phyloP scores from a whole-genome alignment of 2,329 filamentous ascomycete genomes.

The Penicillium occitanis region DNA sequence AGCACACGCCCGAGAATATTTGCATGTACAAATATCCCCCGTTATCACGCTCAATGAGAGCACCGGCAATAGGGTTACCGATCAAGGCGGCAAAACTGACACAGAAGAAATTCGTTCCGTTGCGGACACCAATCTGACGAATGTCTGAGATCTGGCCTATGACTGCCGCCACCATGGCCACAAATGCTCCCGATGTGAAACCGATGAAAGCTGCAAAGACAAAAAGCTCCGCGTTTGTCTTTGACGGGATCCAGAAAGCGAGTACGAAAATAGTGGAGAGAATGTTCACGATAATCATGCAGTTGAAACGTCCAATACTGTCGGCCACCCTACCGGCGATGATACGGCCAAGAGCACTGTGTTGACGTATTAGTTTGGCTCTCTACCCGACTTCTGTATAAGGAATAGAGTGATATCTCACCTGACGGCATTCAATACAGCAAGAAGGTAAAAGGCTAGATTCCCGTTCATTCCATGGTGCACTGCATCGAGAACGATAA shows the following conservation, averaged over 20 bases:
- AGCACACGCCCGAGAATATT: constrained; percentile 41
- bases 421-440: not conserved
- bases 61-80: constrained; percentile 30
- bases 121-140: constrained; percentile 29
- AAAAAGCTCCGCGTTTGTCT: not conserved
- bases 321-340: not conserved
- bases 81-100: constrained; percentile 27
- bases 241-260: not conserved
- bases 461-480: not conserved
- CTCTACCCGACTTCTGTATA: not conserved
- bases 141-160: constrained; percentile 16
- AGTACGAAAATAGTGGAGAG: not conserved
- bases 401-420: not conserved
- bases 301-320: not conserved
- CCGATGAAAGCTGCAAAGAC: not conserved
- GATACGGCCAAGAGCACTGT: not conserved
- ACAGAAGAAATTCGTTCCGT: constrained; percentile 29
- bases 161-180: not conserved
- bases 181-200: not conserved
- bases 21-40: constrained; percentile 42
- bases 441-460: not conserved
- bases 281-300: not conserved
- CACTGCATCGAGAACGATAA: not conserved
- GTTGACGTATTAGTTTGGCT: not conserved
- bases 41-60: constrained; percentile 17